A percentile compares a stretch with the other conserved stretches of the same genome.
Conservation (phyloP, 768 basidiomycete genomes). For the Collybia mongolica region DNA sequence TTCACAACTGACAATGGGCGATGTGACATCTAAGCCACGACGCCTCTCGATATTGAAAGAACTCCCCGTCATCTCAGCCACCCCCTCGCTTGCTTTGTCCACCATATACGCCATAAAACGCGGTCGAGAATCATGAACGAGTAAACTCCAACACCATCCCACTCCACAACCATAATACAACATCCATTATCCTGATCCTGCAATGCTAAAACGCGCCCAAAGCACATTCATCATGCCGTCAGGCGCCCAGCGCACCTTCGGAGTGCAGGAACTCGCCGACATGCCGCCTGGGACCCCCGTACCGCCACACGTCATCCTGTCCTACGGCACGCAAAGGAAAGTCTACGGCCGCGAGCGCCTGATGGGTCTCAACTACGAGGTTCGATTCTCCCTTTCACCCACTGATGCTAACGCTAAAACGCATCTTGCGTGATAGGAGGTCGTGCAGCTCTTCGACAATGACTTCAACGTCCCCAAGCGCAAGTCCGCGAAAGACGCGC, state of each 20-base stretch:
- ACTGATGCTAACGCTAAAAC: too few relatives aligned
- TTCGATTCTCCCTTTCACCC: neutral
- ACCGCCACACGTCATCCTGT: slow-evolving; percentile 3
- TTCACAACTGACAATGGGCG: too few relatives aligned
- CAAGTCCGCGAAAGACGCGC: neutral
- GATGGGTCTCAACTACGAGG: slow-evolving; percentile 1
- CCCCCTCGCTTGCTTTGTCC: neutral
- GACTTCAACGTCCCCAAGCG: too few relatives aligned
- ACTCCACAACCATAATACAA: too few relatives aligned
- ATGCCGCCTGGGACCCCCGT: too few relatives aligned
- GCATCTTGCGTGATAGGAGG: too few relatives aligned
- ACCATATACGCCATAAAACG: neutral
- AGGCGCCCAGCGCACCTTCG: slow-evolving; percentile 1
- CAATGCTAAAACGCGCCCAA: slow-evolving; percentile 1
- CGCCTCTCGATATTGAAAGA: too few relatives aligned
- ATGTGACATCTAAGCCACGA: too few relatives aligned
- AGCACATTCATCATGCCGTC: neutral
- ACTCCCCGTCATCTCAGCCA: too few relatives aligned
- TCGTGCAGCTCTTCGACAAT: too few relatives aligned
- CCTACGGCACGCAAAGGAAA: slow-evolving; percentile 1
- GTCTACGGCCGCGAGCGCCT: slow-evolving; percentile 7
- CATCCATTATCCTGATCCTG: neutral
- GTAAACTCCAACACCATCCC: too few relatives aligned
- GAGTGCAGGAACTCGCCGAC: too few relatives aligned
- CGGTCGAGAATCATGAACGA: neutral